Evolutionary conservation across 169 alveolate genomes (phyloP).

Genomic region (Cystoisospora suis): DNA sequence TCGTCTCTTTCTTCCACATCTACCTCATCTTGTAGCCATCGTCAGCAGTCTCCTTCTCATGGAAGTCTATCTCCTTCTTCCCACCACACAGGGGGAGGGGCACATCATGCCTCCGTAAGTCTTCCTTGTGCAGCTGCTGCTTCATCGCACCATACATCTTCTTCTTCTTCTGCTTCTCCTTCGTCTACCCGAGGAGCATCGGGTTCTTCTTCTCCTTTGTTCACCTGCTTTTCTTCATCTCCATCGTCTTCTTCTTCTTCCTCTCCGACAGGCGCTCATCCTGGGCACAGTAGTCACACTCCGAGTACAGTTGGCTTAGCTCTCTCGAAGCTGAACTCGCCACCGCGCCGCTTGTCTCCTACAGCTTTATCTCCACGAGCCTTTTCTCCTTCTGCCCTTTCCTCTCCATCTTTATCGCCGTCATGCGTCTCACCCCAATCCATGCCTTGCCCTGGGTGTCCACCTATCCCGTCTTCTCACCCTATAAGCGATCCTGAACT

Average conservation of each 20-base stretch:
- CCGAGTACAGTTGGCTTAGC: too few species aligned
- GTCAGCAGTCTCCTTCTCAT: too few species aligned
- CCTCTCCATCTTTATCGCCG: background rate
- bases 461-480: background rate
- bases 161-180: background rate
- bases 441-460: too few species aligned
- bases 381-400: background rate
- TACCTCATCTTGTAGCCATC: too few species aligned
- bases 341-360: conserved; percentile 22
- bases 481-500: background rate
- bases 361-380: background rate
- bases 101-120: too few species aligned
- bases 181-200: background rate
- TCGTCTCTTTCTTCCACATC: background rate
- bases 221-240: background rate
- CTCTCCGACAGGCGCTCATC: too few species aligned
- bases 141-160: too few species aligned
- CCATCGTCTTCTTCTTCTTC: background rate
- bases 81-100: too few species aligned
- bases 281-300: too few species aligned
- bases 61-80: too few species aligned
- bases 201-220: background rate
- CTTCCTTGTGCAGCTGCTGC: too few species aligned
- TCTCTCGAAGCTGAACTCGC: too few species aligned
- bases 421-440: background rate